phyloP scores from a whole-genome alignment of 345 rosid genomes.

The Rhodomyrtus tomentosa region DNA sequence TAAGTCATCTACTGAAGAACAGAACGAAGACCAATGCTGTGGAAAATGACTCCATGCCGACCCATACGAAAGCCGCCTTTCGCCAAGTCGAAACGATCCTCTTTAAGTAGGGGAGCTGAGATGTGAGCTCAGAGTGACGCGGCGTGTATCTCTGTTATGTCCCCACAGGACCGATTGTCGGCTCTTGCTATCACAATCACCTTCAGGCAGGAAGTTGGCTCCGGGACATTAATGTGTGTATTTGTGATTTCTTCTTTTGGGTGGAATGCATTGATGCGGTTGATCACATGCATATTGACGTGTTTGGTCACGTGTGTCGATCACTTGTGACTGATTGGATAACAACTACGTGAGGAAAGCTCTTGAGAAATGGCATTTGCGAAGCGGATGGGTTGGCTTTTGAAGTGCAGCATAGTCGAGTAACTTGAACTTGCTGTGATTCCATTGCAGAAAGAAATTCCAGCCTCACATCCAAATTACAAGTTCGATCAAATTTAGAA shows the following conservation, averaged over 20 bases:
- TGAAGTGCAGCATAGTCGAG: background rate
- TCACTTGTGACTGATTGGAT: background rate
- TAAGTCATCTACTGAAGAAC: background rate
- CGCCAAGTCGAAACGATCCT: background rate
- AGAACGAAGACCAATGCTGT: background rate
- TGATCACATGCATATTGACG: background rate
- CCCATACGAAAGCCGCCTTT: background rate
- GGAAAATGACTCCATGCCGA: background rate
- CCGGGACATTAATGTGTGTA: background rate
- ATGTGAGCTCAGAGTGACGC: background rate
- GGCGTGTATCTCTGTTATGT: background rate
- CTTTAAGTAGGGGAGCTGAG: background rate
- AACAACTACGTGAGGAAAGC: background rate
- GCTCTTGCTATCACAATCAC: background rate
- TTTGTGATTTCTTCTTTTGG: too few relatives aligned
- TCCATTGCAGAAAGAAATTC: background rate
- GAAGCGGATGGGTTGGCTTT: background rate
- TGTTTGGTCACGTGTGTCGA: background rate
- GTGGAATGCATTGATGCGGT: too few relatives aligned
- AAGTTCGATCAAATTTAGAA: background rate
- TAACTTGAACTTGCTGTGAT: background rate
- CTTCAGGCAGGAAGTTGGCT: background rate
- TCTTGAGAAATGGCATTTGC: background rate
- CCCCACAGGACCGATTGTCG: background rate
- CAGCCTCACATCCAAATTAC: conserved; percentile 36